A percentile compares a stretch with the other conserved stretches of the same genome.
These are phyloP conservation scores for Ilex asprella DNA, from an alignment of 257 asterid genomes.

Conservation along the genomic window DNA sequence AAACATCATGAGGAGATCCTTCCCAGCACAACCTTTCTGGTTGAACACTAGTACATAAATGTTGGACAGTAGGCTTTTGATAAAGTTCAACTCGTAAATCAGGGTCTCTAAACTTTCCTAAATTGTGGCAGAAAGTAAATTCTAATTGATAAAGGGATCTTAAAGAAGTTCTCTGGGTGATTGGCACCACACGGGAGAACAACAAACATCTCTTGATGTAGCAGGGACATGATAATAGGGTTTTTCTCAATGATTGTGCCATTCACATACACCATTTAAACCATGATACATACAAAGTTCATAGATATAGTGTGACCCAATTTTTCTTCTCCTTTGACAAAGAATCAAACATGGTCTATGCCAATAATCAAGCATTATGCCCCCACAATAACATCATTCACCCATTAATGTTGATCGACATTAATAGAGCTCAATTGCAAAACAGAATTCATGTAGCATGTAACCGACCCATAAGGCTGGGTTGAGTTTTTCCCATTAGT, in stretches of 20 bases:
- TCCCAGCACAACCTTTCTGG: slow-evolving; percentile 29
- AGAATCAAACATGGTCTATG: no score
- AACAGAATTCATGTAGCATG: no score
- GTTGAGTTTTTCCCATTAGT: no score
- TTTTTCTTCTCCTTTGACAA: no score
- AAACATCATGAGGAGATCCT: slow-evolving; percentile 31
- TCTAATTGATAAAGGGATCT: slow-evolving; percentile 22
- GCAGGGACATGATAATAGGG: not conserved
- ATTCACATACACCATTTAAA: not conserved
- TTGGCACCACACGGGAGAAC: not conserved
- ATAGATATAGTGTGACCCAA: no score
- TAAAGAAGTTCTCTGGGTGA: slow-evolving; percentile 18
- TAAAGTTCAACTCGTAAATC: slow-evolving; percentile 6
- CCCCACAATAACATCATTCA: no score
- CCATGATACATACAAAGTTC: no score
- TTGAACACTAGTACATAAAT: slow-evolving; percentile 23
- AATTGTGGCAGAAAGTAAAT: slow-evolving; percentile 7
- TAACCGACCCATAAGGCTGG: no score
- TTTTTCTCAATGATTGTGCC: not conserved
- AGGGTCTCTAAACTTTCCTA: slow-evolving; percentile 7
- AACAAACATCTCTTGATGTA: not conserved
- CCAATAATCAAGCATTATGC: no score
- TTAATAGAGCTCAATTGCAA: no score
- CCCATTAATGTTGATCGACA: no score
- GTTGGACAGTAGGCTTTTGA: slow-evolving; percentile 6